Evolutionary conservation across 371 early-diverging fungal species (phyloP).

Genomic region (Apophysomyces sp.): DNA sequence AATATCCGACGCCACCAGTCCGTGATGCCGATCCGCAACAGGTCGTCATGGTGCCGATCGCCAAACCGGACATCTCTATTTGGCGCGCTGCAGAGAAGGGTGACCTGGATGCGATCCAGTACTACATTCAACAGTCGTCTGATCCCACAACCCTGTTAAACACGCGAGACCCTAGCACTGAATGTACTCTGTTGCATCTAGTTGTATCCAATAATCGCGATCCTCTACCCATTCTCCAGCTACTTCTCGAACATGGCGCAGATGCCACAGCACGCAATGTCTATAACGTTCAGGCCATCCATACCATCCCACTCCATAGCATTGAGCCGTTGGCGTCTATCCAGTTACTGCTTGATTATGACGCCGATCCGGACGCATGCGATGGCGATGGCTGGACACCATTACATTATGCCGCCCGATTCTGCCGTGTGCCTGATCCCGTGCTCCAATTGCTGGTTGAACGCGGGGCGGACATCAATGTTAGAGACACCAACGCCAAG

Average conservation of each 20-base stretch:
- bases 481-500: conserved; percentile 28
- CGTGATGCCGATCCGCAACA: not conserved
- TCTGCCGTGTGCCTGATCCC: conserved; percentile 38
- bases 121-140: conserved; percentile 14
- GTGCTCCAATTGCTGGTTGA: conserved; percentile 22
- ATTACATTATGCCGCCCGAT: conserved; percentile 67
- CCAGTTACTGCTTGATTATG: conserved; percentile 24
- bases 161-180: conserved; percentile 48
- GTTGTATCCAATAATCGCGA: conserved; percentile 38
- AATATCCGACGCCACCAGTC: not conserved
- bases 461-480: conserved; percentile 53
- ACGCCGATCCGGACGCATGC: conserved; percentile 53
- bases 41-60: not conserved
- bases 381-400: conserved; percentile 80
- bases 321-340: conserved; percentile 41
- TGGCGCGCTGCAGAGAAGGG: conserved; percentile 36
- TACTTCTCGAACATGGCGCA: conserved; percentile 49
- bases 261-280: conserved; percentile 44
- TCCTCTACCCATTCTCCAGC: conserved; percentile 29
- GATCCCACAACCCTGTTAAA: conserved; percentile 29
- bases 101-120: conserved; percentile 19
- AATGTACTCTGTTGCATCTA: conserved; percentile 47
- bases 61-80: conserved; percentile 10
- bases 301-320: conserved; percentile 35
- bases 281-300: conserved; percentile 38